These are phyloP conservation scores for Vickermania spadyakhi DNA, from an alignment of 208 protist genomes.

Conservation along the genomic window DNA sequence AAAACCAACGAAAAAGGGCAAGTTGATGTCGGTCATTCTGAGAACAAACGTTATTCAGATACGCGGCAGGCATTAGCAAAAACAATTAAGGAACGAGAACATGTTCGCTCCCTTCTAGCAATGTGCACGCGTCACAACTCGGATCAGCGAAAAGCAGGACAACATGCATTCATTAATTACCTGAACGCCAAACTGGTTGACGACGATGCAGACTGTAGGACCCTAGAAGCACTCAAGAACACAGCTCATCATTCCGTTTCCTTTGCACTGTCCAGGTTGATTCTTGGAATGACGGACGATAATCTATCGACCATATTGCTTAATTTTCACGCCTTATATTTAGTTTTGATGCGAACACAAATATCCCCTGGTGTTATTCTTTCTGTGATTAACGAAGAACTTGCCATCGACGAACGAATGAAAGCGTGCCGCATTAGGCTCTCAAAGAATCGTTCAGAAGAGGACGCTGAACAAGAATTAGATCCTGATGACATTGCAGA, in stretches of 20 bases:
- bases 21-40: conserved; percentile 20
- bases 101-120: conserved; percentile 70
- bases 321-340: conserved; percentile 62
- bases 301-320: conserved; percentile 70
- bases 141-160: conserved; percentile 56
- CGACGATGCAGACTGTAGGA: conserved; percentile 53
- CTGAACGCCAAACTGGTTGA: conserved; percentile 43
- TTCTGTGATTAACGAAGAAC: conserved; percentile 63
- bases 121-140: conserved; percentile 84
- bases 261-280: conserved; percentile 66
- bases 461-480: conserved; percentile 36
- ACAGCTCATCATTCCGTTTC: conserved; percentile 72
- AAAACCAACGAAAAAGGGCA: not conserved
- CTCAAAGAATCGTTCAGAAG: conserved; percentile 12
- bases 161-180: conserved; percentile 80
- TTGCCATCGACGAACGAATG: conserved; percentile 54
- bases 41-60: not conserved
- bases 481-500: conserved; percentile 84
- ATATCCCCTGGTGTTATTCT: conserved; percentile 50
- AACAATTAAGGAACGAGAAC: conserved; percentile 62
- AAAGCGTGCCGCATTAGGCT: conserved; percentile 49
- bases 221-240: conserved; percentile 46
- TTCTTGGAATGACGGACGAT: conserved; percentile 83
- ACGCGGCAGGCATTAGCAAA: conserved; percentile 52
- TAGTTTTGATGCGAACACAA: conserved; percentile 42